A percentile compares a stretch with the other conserved stretches of the same genome.
phyloP scores from a whole-genome alignment of 805 yeast species.

The Saccharomyces eubayanus region DNA sequence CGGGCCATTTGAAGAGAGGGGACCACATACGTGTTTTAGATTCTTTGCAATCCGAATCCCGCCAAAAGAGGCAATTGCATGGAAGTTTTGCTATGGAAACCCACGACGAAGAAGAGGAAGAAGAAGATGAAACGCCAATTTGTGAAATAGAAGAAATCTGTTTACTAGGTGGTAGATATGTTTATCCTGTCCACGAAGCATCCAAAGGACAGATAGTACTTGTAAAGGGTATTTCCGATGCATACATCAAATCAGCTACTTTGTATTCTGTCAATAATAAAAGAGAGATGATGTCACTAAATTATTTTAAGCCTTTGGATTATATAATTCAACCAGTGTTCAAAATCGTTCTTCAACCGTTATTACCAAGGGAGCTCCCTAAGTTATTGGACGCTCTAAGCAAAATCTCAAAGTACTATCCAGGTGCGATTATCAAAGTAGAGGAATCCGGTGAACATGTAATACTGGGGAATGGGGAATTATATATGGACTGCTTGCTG shows the following conservation, averaged over 20 bases:
- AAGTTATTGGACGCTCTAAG: constrained; percentile 62
- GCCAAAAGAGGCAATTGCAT: constrained; percentile 24
- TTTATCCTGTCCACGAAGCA: constrained; percentile 43
- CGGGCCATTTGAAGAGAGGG: constrained; percentile 49
- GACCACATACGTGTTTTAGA: constrained; percentile 48
- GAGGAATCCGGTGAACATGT: constrained; percentile 88
- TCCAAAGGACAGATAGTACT: constrained; percentile 63
- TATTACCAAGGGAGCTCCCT: constrained; percentile 70
- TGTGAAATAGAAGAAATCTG: constrained; percentile 35
- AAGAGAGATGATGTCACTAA: constrained; percentile 15
- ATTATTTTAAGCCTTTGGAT: constrained; percentile 29
- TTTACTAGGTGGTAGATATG: constrained; percentile 66
- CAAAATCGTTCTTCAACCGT: constrained; percentile 78
- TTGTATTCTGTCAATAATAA: constrained; percentile 42
- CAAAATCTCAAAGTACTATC: constrained; percentile 51
- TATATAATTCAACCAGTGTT: constrained; percentile 51
- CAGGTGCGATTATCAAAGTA: constrained; percentile 58
- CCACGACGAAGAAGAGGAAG: constrained; percentile 29
- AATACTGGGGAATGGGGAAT: constrained; percentile 75
- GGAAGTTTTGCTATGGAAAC: constrained; percentile 24
- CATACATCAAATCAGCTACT: constrained; percentile 55
- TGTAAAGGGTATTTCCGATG: constrained; percentile 52
- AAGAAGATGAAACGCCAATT: constrained; percentile 39
- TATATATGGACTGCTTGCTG: constrained; percentile 74
- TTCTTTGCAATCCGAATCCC: constrained; percentile 3